These are phyloP conservation scores for Taphrina confusa DNA, from an alignment of 1,139 yeast genomes.

Conservation along the genomic window DNA sequence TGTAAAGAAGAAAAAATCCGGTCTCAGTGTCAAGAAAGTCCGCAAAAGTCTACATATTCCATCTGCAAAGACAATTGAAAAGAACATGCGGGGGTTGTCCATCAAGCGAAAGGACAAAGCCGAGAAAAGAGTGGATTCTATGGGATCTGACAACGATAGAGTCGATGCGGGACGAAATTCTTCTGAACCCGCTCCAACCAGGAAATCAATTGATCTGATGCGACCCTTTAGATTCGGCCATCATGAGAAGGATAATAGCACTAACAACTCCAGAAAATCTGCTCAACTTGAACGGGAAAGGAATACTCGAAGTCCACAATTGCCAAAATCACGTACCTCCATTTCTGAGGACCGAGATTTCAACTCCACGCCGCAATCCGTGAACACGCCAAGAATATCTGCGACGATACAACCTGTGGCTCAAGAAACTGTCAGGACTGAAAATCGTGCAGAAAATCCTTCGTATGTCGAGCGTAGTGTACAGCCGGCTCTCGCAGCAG, in stretches of 20 bases:
- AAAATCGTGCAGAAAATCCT: neutral
- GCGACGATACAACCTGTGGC: neutral
- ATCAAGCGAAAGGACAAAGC: slow-evolving; percentile 27
- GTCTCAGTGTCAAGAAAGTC: slow-evolving; percentile 27
- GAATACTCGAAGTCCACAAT: neutral
- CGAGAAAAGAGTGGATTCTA: neutral
- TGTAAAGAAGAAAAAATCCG: slow-evolving; percentile 30
- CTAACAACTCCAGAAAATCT: neutral
- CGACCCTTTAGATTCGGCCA: slow-evolving; percentile 26
- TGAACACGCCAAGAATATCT: neutral
- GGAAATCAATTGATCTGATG: slow-evolving; percentile 29
- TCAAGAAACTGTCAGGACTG: neutral
- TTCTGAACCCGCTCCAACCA: slow-evolving; percentile 2
- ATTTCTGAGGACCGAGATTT: slow-evolving; percentile 19
- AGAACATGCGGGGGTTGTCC: slow-evolving; percentile 29
- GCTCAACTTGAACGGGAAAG: neutral
- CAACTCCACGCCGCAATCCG: neutral
- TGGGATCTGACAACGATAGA: neutral
- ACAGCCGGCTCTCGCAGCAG: neutral
- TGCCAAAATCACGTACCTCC: slow-evolving; percentile 10
- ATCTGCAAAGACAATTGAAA: slow-evolving; percentile 28
- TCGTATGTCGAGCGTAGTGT: too few relatives aligned
- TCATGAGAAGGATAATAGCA: slow-evolving; percentile 18
- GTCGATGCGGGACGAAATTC: slow-evolving; percentile 7
- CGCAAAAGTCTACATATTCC: slow-evolving; percentile 29